Conservation (phyloP, 768 basidiomycete genomes). For the Aureoboletus auriporus region DNA sequence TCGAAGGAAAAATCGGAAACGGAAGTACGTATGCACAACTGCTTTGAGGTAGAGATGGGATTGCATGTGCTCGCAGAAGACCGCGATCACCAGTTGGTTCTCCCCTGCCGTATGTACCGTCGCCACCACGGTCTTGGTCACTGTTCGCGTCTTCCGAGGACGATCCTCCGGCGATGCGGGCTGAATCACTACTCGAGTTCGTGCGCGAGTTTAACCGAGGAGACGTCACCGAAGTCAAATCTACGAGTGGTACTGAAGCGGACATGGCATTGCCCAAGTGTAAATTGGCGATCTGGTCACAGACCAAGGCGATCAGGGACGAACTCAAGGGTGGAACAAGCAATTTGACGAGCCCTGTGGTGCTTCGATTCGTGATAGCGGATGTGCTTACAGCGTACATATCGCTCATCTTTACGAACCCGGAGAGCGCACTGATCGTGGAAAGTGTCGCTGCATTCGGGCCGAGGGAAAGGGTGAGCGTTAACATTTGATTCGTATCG, state of each 20-base stretch:
- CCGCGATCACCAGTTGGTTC: slow-evolving; percentile 53
- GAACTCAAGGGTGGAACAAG: slow-evolving; percentile 1
- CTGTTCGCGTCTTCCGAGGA: slow-evolving; percentile 42
- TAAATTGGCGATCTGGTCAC: slow-evolving; percentile 55
- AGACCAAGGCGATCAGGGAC: slow-evolving; percentile 19
- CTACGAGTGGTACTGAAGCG: neutral
- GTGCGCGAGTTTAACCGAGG: slow-evolving; percentile 54
- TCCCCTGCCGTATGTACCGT: slow-evolving; percentile 52
- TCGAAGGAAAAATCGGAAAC: slow-evolving; percentile 51
- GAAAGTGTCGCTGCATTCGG: slow-evolving; percentile 71
- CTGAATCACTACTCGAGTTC: slow-evolving; percentile 48
- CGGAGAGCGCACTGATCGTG: slow-evolving; percentile 41
- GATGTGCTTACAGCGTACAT: slow-evolving; percentile 69
- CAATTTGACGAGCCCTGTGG: slow-evolving; percentile 20
- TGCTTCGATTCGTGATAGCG: slow-evolving; percentile 56
- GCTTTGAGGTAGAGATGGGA: neutral
- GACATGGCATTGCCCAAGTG: slow-evolving; percentile 14
- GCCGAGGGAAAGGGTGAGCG: slow-evolving; percentile 60
- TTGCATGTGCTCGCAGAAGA: slow-evolving; percentile 32
- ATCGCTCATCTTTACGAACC: slow-evolving; percentile 38
- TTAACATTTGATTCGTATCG: neutral
- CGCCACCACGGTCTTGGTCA: slow-evolving; percentile 33
- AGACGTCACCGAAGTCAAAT: slow-evolving; percentile 11
- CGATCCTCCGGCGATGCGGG: slow-evolving; percentile 35
- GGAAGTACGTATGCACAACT: slow-evolving; percentile 41